These are phyloP conservation scores for Balakata baccata DNA, from an alignment of 345 rosid species.

Conservation along the genomic window DNA sequence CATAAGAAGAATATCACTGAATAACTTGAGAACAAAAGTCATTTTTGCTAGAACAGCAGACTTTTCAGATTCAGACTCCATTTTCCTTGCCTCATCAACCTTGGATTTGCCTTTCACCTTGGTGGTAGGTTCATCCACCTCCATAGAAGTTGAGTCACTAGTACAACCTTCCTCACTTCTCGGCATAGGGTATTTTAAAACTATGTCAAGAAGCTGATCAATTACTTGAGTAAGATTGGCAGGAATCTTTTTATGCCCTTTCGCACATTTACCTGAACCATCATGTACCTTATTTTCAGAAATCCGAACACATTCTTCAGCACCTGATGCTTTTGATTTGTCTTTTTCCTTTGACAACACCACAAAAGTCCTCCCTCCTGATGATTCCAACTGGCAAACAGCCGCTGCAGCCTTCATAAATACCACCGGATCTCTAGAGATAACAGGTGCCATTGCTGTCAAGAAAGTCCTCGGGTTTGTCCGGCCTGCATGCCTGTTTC, in stretches of 20 bases:
- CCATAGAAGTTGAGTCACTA: conserved; percentile 53
- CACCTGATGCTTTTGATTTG: conserved; percentile 54
- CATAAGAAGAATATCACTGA: conserved; percentile 88
- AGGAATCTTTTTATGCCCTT: conserved; percentile 76
- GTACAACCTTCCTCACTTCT: conserved; percentile 54
- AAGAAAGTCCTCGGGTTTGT: conserved; percentile 61
- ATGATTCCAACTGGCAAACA: conserved; percentile 84
- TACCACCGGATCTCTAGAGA: conserved; percentile 81
- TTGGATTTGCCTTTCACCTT: conserved; percentile 88
- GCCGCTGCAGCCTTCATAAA: conserved; percentile 83
- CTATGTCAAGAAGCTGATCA: conserved; percentile 92
- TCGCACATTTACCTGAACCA: conserved; percentile 68
- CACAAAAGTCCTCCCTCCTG: conserved; percentile 75
- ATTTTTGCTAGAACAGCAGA: conserved; percentile 86
- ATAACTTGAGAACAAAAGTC: conserved; percentile 77
- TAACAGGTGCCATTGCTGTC: conserved; percentile 85
- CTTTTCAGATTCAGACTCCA: conserved; percentile 65
- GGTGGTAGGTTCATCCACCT: conserved; percentile 72
- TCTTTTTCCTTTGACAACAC: conserved; percentile 77
- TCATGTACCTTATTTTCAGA: conserved; percentile 75
- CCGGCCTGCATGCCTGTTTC: conserved; percentile 69
- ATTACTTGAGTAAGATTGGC: conserved; percentile 79
- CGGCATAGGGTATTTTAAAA: conserved; percentile 58
- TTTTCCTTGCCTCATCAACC: conserved; percentile 61
- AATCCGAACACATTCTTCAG: conserved; percentile 69